A percentile compares a stretch with the other conserved stretches of the same genome.
phyloP scores from a whole-genome alignment of 345 rosid species.

The Cochlearia excelsa region DNA sequence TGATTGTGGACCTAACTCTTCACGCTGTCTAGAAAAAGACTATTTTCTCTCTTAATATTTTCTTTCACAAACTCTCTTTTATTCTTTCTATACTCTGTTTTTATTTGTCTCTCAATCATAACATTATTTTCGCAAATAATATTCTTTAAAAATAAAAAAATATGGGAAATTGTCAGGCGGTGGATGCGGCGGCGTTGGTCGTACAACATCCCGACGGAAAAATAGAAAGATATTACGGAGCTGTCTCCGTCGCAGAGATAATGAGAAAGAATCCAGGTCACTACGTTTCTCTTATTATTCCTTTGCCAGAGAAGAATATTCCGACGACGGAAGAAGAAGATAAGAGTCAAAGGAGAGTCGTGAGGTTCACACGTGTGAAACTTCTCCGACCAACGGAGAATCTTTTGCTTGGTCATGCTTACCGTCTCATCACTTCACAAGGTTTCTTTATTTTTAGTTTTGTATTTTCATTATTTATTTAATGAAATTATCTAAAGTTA shows the following conservation, averaged over 20 bases:
- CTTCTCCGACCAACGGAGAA: conserved; percentile 81
- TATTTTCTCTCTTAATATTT: conserved; percentile 28
- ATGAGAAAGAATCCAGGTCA: conserved; percentile 89
- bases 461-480: neutral
- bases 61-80: conserved; percentile 26
- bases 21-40: conserved; percentile 71
- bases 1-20: conserved; percentile 35
- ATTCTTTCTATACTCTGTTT: conserved; percentile 5
- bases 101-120: conserved; percentile 8
- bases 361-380: conserved; percentile 71
- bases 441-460: conserved; percentile 40
- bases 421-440: conserved; percentile 86
- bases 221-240: conserved; percentile 76
- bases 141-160: neutral
- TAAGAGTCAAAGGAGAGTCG: conserved; percentile 26
- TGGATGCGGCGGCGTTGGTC: conserved; percentile 92
- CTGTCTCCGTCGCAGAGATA: conserved; percentile 63
- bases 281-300: conserved; percentile 88
- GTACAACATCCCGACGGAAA: conserved; percentile 86
- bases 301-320: conserved; percentile 51
- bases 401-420: conserved; percentile 92
- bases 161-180: conserved; percentile 97
- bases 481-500: too few relatives aligned
- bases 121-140: neutral
- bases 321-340: conserved; percentile 20